A percentile compares a stretch with the other conserved stretches of the same genome.
Conservation (phyloP, 805 yeast genomes). For the Ogataea allantospora region DNA sequence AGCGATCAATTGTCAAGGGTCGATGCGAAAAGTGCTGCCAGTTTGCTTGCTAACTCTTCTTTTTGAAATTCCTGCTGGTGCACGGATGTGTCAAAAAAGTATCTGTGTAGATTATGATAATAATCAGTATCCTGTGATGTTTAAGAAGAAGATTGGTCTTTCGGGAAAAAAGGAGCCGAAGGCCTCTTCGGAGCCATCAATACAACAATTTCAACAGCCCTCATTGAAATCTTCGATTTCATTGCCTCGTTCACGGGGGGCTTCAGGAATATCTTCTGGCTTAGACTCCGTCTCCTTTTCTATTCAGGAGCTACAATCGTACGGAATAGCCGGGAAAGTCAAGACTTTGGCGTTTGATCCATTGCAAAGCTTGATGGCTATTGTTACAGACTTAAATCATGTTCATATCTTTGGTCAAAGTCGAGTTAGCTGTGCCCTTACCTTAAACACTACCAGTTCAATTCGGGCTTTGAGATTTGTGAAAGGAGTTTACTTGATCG, state of each 20-base stretch:
- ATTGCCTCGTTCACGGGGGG: constrained; percentile 6
- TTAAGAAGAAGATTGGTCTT: constrained; percentile 20
- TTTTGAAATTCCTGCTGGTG: constrained; percentile 45
- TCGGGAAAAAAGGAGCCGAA: constrained; percentile 16
- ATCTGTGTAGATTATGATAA: constrained; percentile 4
- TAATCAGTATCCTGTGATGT: constrained; percentile 10
- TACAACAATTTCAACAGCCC: constrained; percentile 11
- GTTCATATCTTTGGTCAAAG: constrained; percentile 83
- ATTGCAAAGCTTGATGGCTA: constrained; percentile 79
- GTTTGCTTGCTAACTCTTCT: constrained; percentile 71
- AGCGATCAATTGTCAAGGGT: constrained; percentile 41
- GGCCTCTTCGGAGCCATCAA: constrained; percentile 3
- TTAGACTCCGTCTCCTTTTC: constrained; percentile 29
- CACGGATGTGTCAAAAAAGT: constrained; percentile 5
- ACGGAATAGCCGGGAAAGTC: constrained; percentile 66
- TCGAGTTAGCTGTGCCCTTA: constrained; percentile 68
- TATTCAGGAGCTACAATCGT: constrained; percentile 36
- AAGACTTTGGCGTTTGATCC: constrained; percentile 79
- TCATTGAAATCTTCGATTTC: constrained; percentile 14
- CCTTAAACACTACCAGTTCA: constrained; percentile 47
- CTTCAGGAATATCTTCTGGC: constrained; percentile 31
- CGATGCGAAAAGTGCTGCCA: constrained; percentile 84
- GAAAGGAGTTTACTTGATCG: constrained; percentile 79
- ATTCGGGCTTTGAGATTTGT: constrained; percentile 63
- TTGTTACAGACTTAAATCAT: constrained; percentile 68